Evolutionary conservation across 202 grass and related monocot species (phyloP), one percentile per base, ranked within the genome.

Genomic region (Panicum hallii): DNA sequence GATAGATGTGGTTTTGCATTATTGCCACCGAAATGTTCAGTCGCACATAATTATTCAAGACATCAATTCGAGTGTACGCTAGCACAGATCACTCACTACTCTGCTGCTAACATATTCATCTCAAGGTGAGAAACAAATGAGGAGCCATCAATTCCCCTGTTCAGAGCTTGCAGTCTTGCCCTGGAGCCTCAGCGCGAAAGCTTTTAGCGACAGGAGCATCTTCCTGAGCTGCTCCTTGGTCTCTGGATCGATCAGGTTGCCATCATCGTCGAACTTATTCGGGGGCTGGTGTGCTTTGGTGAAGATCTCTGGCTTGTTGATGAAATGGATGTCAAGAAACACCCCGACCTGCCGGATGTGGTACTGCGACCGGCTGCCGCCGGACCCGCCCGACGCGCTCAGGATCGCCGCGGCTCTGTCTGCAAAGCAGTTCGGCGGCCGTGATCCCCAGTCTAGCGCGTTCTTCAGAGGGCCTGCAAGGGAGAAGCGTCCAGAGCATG

Each of bases 341-440:
- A 95, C 91, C 4, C 93, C 93, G 19, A 98, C 89, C 63, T 95
- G 93, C 10, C 95, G 86, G 55, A 98, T 78, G 52, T 95, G 96
- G 88, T 94, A 92, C 73, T 84, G 86, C 19, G 91, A 89, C 11
- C 80, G 88, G 52, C 22, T 81, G 1, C 95, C 95, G 2, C 95
- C 93, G n/a, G 92, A 94, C 1, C 63, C 28, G 14, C 96, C 96
- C 9, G 87, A 92, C 5, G 93, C 91, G 62, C 93, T 92, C 11
- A 95, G 16, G 5, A 88, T 71, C 9, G 93, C 91, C 0, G 86
- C 91, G 1, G 96, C 82, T 63, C 89, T 92, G 86, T 95, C 90
- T 0, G 34, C 91, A 88, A 82, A 94, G 67, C 81, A 79, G 86
- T 99, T 94, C 1, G 86, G 80, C 5, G 89, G 83, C 60, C 89